Evolutionary conservation across 495 filamentous ascomycete genomes (phyloP), one percentile per base, ranked within the genome.

Genomic region (Hypoxylon trugodes): DNA sequence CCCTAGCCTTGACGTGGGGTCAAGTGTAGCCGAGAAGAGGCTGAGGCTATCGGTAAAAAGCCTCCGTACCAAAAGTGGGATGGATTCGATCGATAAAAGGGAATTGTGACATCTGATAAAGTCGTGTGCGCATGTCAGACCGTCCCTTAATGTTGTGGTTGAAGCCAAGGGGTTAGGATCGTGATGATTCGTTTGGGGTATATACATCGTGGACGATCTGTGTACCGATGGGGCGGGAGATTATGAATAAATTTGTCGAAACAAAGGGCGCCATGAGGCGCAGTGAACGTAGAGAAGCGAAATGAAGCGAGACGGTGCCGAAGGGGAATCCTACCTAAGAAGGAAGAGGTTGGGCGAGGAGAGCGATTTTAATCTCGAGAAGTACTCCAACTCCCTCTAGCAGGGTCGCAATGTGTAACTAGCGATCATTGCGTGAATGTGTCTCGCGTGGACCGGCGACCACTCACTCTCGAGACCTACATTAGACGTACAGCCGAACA

Each of bases 401-500:
- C 9, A 57, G 50, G 52, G 64, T 59, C 64, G 64, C 52, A 61
- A 55, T 33, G 64, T 67, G 64, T 59, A 61, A 67, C 64, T 67
- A 61, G 64, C 52, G 51, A 61, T 61, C 64, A 42, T 53, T 49
- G 53, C 53, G 33, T 52, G 32, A 65, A 41, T 15, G 33, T 33
- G 30, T 67, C 58, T 67, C 58, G 63, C 57, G 64, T 61, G 47
- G 58, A 53, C 58, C 46, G 52, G 32, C 64, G 52, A 35, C 57
- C 64, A 61, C 57, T 67, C 33, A 21, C 57, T 47, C 25, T 2
- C 37, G 38, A 47, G 45, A 52, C 46, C 47, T 46, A 58, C 47
- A 58, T 36, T 21, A 43, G 51, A 48, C 19, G 38, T 50, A 52
- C 32, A 61, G 56, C 63, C 51, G 52, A 57, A 41, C 19, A 57